Evolutionary conservation across 208 protist species (phyloP), one percentile per base, ranked within the genome.

Genomic region (Endotrypanum monterogeii): DNA sequence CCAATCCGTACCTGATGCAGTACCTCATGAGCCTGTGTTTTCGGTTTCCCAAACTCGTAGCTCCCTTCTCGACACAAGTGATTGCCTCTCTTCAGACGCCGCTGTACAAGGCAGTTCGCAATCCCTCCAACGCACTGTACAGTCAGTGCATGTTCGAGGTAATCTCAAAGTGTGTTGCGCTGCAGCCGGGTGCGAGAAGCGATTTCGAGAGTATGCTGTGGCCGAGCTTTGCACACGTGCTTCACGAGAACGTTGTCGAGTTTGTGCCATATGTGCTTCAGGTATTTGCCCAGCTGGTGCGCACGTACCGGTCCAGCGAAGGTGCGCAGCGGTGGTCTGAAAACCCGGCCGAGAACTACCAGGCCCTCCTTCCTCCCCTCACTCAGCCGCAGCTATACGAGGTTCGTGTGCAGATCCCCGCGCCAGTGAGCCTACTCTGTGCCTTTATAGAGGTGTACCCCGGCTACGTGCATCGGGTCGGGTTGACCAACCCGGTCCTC

Each of bases 231-330:
- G 78, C 87, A 39, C 80, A 83, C 78, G 95, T 99, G 65, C 84
- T 99, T 3, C 68, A 79, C 8, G 87, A 94, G 62, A 97, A 99
- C 79, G 91, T 99, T 46, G 44, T 86, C 60, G 98, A 99, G 82
- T 99, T 98, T 71, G 80, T 95, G n/a, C 98, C 98, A 23, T 99
- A 99, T 79, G 92, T 92, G 28, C 97, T 99, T 76, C 98, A 99
- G 83, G 80, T 99, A 1, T 82, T 99, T 35, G 78, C 98, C 12
- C 95, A 98, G 79, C 79, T 99, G 32, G 88, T 99, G 61, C 94
- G 97, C 82, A 87, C 89, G 28, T 80, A 88, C 67, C 74, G 80
- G 32, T 58, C 56, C 9, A 58, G 67, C 32, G 77, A 60, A 30
- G 58, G 56, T 18, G 63, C 61, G 30, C 78, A 71, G 68, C 67